A percentile compares a stretch with the other conserved stretches of the same genome.
Evolutionary conservation across 2,329 filamentous ascomycete genomes (phyloP).

Genomic region (Chalara sp.): DNA sequence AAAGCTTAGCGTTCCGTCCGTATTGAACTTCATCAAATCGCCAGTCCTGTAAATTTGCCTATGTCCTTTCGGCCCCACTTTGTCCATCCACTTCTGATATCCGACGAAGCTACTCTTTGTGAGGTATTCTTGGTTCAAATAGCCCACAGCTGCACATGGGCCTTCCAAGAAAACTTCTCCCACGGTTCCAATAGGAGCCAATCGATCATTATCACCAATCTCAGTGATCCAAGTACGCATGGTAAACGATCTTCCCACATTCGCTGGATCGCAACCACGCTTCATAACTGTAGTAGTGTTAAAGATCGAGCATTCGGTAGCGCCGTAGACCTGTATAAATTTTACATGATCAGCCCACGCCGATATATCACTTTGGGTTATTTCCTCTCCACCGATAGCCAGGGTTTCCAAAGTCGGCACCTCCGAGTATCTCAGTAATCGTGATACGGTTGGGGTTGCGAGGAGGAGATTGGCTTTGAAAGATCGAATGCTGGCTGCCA

Average conservation of each 20-base stretch:
- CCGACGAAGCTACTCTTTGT: slow-evolving; percentile 52
- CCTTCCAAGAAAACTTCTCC: slow-evolving; percentile 30
- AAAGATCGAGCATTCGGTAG: slow-evolving; percentile 52
- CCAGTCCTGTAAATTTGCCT: slow-evolving; percentile 50
- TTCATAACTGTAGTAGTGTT: too few relatives aligned
- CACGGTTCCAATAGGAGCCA: slow-evolving; percentile 16
- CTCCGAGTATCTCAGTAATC: slow-evolving; percentile 7
- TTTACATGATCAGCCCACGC: slow-evolving; percentile 27
- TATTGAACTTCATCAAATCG: slow-evolving; percentile 47
- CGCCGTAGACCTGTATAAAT: slow-evolving; percentile 57
- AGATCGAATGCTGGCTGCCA: slow-evolving; percentile 22
- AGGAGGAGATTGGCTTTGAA: slow-evolving; percentile 16
- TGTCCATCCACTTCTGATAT: slow-evolving; percentile 36
- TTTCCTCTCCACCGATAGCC: background rate
- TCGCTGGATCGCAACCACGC: too few relatives aligned
- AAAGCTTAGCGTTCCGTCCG: slow-evolving; percentile 43
- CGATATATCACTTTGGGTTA: background rate
- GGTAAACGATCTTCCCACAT: too few relatives aligned
- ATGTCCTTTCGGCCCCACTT: slow-evolving; percentile 15
- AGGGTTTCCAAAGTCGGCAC: background rate
- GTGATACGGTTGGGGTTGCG: slow-evolving; percentile 21
- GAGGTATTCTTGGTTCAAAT: slow-evolving; percentile 51
- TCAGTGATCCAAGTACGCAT: slow-evolving; percentile 30
- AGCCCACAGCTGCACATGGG: slow-evolving; percentile 54
- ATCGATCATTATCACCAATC: slow-evolving; percentile 7